phyloP scores from a whole-genome alignment of 2,329 filamentous ascomycete genomes.

The Curvularia eragrostidis region DNA sequence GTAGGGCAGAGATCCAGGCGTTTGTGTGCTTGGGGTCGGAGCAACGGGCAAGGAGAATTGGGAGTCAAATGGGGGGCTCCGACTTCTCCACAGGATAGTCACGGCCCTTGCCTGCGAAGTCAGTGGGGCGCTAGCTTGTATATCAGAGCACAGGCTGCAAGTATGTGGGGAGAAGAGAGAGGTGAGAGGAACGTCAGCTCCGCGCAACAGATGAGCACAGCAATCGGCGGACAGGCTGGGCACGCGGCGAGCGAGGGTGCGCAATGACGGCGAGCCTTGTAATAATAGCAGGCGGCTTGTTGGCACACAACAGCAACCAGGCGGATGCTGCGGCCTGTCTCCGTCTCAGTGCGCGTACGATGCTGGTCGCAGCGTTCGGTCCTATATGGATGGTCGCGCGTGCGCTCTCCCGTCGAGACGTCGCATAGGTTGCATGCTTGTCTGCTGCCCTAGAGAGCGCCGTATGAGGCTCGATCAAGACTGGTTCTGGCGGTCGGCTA shows the following conservation, averaged over 20 bases:
- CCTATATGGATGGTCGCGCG: neutral
- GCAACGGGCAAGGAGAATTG: constrained; percentile 13
- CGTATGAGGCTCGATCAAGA: neutral
- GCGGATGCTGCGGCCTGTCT: constrained; percentile 15
- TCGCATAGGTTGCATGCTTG: neutral
- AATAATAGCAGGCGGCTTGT: neutral
- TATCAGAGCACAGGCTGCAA: constrained; percentile 10
- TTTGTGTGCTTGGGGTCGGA: constrained; percentile 18
- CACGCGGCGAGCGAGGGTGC: constrained; percentile 12
- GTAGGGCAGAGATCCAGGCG: constrained; percentile 4
- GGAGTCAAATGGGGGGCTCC: constrained; percentile 18
- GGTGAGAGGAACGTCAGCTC: constrained; percentile 14
- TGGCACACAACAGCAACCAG: constrained; percentile 1
- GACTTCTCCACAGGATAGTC: constrained; percentile 25
- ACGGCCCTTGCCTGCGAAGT: constrained; percentile 9
- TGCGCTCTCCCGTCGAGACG: constrained; percentile 12
- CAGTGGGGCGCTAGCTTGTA: constrained; percentile 29
- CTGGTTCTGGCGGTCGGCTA: neutral
- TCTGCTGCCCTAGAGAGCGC: neutral
- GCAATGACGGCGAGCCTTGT: constrained; percentile 25
- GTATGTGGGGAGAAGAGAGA: constrained; percentile 27
- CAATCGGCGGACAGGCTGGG: neutral
- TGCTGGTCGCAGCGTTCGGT: neutral
- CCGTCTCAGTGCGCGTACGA: constrained; percentile 8
- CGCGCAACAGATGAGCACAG: constrained; percentile 8